These are phyloP conservation scores for Macrolepiota albuminosa DNA, from an alignment of 768 basidiomycete genomes.

Conservation along the genomic window DNA sequence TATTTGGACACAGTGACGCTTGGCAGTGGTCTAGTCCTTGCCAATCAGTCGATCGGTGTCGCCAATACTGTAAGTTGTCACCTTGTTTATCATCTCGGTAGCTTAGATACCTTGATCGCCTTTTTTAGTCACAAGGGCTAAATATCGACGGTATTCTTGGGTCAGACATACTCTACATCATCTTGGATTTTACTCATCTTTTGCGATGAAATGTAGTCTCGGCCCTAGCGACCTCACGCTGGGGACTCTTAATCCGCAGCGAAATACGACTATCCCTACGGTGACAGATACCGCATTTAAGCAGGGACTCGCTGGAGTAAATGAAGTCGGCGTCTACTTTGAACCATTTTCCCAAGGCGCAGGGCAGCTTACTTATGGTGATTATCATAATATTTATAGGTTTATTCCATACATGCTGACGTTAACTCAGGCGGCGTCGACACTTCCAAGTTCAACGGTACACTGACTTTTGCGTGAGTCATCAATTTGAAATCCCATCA, in stretches of 20 bases:
- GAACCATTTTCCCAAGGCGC: conserved; percentile 34
- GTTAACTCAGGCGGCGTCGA: not conserved
- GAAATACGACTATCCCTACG: conserved; percentile 34
- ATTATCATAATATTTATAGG: conserved; percentile 22
- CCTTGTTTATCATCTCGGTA: not conserved
- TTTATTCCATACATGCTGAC: not conserved
- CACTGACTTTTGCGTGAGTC: conserved; percentile 36
- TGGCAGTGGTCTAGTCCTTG: conserved; percentile 41
- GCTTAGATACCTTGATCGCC: not conserved
- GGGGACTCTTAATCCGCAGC: conserved; percentile 28
- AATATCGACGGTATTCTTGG: conserved; percentile 63
- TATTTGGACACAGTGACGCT: conserved; percentile 52
- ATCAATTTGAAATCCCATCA: not conserved
- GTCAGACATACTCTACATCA: conserved; percentile 25
- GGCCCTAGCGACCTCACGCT: conserved; percentile 54
- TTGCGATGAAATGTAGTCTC: conserved; percentile 33
- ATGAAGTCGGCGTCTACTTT: conserved; percentile 47
- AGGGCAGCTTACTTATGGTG: conserved; percentile 56
- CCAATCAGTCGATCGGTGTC: conserved; percentile 60
- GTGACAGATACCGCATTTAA: conserved; percentile 51
- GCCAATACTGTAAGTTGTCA: conserved; percentile 29
- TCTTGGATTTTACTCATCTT: not conserved
- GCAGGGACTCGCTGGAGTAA: conserved; percentile 30
- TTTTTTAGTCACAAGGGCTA: conserved; percentile 33
- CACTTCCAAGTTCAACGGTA: conserved; percentile 32